Evolutionary conservation across 345 rosid genomes (phyloP).

Genomic region (Citrus mangshanensis): DNA sequence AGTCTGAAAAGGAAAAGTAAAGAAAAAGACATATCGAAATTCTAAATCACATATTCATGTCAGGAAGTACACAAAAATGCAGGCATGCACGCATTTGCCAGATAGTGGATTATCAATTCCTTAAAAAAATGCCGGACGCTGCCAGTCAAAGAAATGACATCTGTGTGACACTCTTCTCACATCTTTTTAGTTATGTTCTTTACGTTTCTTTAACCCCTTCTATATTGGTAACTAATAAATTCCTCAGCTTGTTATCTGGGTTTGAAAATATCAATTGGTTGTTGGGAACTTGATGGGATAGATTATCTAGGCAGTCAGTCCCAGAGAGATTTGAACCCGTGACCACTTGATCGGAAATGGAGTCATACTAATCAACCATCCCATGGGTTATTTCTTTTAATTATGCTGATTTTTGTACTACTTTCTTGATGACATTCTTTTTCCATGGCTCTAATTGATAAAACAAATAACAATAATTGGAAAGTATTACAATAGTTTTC

Average conservation of each 20-base stretch:
- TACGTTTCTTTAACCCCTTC: background rate
- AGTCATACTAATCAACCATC: background rate
- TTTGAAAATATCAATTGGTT: background rate
- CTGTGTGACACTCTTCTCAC: background rate
- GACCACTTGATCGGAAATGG: background rate
- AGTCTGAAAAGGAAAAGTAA: constrained; percentile 47
- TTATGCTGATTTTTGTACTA: background rate
- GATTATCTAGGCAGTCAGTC: background rate
- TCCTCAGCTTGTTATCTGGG: background rate
- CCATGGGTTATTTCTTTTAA: background rate
- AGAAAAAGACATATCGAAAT: constrained; percentile 10
- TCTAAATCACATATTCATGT: background rate
- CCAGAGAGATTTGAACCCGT: background rate
- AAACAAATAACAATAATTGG: constrained; percentile 7
- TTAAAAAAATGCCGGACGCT: background rate
- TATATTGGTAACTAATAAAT: background rate
- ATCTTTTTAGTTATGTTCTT: background rate
- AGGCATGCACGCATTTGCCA: background rate
- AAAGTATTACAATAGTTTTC: background rate
- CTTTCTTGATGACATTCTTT: background rate
- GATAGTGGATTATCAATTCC: background rate
- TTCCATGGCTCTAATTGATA: background rate
- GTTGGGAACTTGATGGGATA: background rate
- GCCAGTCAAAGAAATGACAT: background rate
- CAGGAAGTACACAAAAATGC: background rate